These are phyloP conservation scores for Vigna angularis DNA, from an alignment of 306 rosid species.

Conservation along the genomic window DNA sequence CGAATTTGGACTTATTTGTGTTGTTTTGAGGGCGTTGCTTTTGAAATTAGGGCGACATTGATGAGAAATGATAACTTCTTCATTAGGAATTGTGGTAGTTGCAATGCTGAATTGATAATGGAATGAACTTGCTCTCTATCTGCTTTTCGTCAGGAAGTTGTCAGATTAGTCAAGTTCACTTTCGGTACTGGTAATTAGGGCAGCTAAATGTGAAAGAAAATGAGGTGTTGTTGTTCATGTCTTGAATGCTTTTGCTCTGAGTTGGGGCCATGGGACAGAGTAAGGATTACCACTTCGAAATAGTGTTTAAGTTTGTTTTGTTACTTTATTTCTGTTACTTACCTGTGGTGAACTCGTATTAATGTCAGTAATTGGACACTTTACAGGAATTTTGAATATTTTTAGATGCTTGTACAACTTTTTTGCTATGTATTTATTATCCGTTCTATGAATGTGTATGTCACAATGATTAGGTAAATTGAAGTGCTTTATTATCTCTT, in stretches of 20 bases:
- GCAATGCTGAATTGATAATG: conserved; percentile 8
- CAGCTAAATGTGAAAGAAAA: conserved; percentile 23
- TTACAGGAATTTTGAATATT: neutral
- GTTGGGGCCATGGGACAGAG: neutral
- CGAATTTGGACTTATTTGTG: conserved; percentile 23
- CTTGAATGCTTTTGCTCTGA: neutral
- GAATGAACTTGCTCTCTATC: neutral
- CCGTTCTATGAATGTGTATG: neutral
- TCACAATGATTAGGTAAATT: neutral
- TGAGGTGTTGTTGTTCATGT: conserved; percentile 6
- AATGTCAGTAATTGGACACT: neutral
- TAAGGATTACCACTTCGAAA: neutral
- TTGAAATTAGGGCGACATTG: conserved; percentile 25
- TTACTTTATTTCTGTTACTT: neutral
- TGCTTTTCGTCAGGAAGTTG: conserved; percentile 12
- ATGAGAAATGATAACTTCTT: neutral
- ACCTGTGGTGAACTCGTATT: neutral
- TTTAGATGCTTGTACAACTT: neutral
- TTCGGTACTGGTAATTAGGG: neutral
- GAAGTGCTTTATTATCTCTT: neutral
- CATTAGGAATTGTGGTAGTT: conserved; percentile 15
- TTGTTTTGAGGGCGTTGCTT: conserved; percentile 21
- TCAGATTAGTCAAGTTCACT: conserved; percentile 1
- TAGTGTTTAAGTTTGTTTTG: neutral
- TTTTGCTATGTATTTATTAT: neutral